phyloP scores from a whole-genome alignment of 139 green algal species.

The Gonium pectorale region DNA sequence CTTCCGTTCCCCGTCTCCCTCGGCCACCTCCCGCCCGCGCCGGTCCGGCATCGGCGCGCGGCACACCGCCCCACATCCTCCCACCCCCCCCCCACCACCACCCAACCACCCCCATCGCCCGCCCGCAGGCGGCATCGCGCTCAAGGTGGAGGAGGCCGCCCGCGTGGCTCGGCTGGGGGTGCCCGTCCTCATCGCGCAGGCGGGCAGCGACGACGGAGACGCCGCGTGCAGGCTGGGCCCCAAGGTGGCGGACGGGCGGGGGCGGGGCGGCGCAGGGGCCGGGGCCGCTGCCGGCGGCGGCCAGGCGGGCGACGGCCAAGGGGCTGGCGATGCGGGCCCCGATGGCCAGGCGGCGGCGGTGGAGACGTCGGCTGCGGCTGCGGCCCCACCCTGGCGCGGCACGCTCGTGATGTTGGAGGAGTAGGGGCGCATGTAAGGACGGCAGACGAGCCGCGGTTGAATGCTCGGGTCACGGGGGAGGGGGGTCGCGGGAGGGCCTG shows the following conservation, averaged over 20 bases:
- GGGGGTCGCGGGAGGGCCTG: too few relatives aligned
- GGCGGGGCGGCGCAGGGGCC: neutral
- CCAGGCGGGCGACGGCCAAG: neutral
- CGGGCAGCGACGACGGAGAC: slow-evolving; percentile 48
- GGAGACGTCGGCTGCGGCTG: too few relatives aligned
- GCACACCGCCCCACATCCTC: neutral
- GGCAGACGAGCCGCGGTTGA: too few relatives aligned
- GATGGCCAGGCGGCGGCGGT: too few relatives aligned
- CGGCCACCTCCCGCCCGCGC: too few relatives aligned
- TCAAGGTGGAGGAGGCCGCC: slow-evolving; percentile 73
- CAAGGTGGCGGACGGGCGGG: neutral
- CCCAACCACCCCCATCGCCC: neutral
- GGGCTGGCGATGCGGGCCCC: neutral
- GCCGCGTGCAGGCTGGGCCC: slow-evolving; percentile 13
- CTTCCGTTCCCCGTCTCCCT: too few relatives aligned
- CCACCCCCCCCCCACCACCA: neutral
- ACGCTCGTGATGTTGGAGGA: slow-evolving; percentile 20
- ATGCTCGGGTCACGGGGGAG: too few relatives aligned
- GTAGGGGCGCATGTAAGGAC: too few relatives aligned
- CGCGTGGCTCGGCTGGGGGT: slow-evolving; percentile 56
- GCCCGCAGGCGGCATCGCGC: slow-evolving; percentile 64
- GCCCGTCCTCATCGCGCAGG: slow-evolving; percentile 68
- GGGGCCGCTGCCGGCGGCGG: neutral
- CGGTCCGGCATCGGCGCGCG: too few relatives aligned
- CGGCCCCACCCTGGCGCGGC: neutral